Evolutionary conservation across 352 stramenopile species (phyloP).

Genomic region (Pythium monospermum): DNA sequence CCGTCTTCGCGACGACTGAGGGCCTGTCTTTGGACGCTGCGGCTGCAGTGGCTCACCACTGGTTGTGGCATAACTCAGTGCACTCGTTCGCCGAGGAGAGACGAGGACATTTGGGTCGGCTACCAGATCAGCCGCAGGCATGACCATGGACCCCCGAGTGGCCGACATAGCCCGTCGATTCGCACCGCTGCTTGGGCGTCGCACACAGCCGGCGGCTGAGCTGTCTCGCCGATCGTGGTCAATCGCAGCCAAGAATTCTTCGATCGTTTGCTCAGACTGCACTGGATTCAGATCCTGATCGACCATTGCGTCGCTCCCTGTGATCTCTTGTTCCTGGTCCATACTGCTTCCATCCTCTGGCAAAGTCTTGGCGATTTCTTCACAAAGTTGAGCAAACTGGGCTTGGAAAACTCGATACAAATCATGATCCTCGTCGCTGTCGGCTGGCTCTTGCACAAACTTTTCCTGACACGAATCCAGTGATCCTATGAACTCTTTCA

Average conservation of each 20-base stretch:
- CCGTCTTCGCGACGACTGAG: neutral
- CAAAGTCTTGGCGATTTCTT: conserved; percentile 24
- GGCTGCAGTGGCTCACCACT: conserved; percentile 4
- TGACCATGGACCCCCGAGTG: neutral
- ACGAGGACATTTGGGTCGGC: neutral
- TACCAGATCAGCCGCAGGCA: too few species aligned
- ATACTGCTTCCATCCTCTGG: neutral
- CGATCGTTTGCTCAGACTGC: conserved; percentile 15
- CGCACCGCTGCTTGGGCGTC: too few species aligned
- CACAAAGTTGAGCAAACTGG: conserved; percentile 31
- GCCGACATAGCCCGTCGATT: too few species aligned
- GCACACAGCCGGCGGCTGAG: too few species aligned
- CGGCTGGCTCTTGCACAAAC: conserved; percentile 7
- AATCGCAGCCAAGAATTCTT: conserved; percentile 17
- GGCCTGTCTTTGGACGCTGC: conserved; percentile 2
- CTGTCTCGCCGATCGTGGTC: too few species aligned
- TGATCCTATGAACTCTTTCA: conserved; percentile 9
- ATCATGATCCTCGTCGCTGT: conserved; percentile 15
- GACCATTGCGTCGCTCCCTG: neutral
- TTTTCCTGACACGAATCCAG: conserved; percentile 28
- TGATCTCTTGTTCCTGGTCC: neutral
- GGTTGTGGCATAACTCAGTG: too few species aligned
- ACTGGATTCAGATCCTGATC: too few species aligned
- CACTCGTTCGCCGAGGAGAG: neutral
- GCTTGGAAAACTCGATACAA: conserved; percentile 26